phyloP scores from a whole-genome alignment of 176 grass and related monocot species.

The Oryza glumipatula region DNA sequence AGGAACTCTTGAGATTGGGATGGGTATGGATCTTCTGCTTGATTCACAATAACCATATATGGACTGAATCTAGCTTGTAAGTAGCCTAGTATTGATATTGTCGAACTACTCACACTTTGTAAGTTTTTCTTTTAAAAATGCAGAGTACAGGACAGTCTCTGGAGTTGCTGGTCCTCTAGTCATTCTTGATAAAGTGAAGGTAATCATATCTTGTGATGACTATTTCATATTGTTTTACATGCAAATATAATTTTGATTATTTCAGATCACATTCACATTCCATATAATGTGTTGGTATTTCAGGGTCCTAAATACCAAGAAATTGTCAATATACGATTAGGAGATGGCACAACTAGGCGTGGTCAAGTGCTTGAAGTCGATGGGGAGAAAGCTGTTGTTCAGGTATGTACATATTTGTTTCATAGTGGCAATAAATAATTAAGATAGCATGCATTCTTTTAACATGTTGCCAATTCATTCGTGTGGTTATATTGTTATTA shows the following conservation, averaged over 20 bases:
- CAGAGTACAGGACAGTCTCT: constrained; percentile 85
- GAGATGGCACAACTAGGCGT: constrained; percentile 73
- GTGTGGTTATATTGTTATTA: neutral
- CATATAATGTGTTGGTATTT: constrained; percentile 25
- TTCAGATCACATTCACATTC: constrained; percentile 4
- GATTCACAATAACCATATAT: neutral
- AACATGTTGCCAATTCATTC: constrained; percentile 5
- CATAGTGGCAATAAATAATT: neutral
- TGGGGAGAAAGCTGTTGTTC: constrained; percentile 85
- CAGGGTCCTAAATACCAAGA: constrained; percentile 90
- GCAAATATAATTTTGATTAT: neutral
- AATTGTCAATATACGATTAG: constrained; percentile 79
- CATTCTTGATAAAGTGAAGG: constrained; percentile 88
- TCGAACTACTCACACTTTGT: neutral
- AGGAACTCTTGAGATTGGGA: constrained; percentile 71
- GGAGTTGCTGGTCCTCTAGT: constrained; percentile 82
- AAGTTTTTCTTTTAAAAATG: constrained; percentile 24
- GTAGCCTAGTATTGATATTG: neutral
- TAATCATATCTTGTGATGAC: constrained; percentile 20
- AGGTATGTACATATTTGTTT: constrained; percentile 50
- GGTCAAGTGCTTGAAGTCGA: constrained; percentile 87
- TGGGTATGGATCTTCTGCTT: constrained; percentile 46
- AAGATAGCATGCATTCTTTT: neutral
- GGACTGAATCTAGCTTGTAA: neutral
- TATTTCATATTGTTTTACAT: neutral